Evolutionary conservation across 805 yeast species (phyloP).

Genomic region (Kazachstania africana): DNA sequence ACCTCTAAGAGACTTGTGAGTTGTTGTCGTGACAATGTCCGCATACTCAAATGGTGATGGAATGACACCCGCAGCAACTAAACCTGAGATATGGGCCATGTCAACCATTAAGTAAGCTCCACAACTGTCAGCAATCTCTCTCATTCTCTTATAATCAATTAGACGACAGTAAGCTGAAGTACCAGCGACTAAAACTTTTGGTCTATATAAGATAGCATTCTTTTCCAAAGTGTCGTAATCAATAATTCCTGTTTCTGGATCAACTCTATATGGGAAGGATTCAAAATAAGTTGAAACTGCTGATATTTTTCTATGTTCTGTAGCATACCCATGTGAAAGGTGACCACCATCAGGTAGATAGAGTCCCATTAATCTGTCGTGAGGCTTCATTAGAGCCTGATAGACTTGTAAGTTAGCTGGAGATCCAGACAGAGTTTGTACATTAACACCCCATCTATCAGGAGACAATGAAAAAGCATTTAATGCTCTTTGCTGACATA

Average conservation of each 20-base stretch:
- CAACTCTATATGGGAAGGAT: conserved; percentile 96
- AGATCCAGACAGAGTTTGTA: conserved; percentile 91
- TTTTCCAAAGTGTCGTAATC: conserved; percentile 93
- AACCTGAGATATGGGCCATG: conserved; percentile 98
- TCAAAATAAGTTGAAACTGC: conserved; percentile 94
- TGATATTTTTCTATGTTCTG: conserved; percentile 84
- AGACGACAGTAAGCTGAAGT: conserved; percentile 96
- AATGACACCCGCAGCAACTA: conserved; percentile 89
- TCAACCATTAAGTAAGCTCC: conserved; percentile 94
- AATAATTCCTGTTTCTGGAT: conserved; percentile 83
- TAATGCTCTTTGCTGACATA: conserved; percentile 92
- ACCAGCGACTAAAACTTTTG: conserved; percentile 94
- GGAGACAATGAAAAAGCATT: conserved; percentile 74
- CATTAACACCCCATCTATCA: conserved; percentile 94
- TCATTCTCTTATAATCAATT: conserved; percentile 93
- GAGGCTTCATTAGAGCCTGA: conserved; percentile 89
- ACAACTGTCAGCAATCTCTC: conserved; percentile 91
- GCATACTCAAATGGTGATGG: conserved; percentile 95
- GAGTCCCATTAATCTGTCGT: conserved; percentile 95
- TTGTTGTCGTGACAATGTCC: conserved; percentile 95
- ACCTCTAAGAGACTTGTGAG: conserved; percentile 97
- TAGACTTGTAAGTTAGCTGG: conserved; percentile 97
- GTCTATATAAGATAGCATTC: conserved; percentile 85
- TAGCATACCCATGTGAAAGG: conserved; percentile 96
- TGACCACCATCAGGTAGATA: conserved; percentile 99